A percentile compares a stretch with the other conserved stretches of the same genome.
phyloP scores from a whole-genome alignment of 139 green algal genomes.

The Zygnema circumcarinatum region DNA sequence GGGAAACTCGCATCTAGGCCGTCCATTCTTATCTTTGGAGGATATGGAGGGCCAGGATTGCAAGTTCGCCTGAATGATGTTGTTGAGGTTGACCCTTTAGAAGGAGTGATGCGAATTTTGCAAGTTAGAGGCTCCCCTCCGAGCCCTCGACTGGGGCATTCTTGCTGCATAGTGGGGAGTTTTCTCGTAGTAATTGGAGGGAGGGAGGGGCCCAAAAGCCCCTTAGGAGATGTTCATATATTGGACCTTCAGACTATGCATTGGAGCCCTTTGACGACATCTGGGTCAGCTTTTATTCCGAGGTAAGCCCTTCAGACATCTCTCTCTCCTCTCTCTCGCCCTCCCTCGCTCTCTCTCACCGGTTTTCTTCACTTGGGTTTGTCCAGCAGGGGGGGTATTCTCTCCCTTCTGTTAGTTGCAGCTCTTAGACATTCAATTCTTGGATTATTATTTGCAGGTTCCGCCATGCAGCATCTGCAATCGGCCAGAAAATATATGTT shows the following conservation, averaged over 20 bases:
- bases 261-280: conserved; percentile 5
- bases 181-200: conserved; percentile 40
- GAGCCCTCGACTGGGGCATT: background rate
- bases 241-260: conserved; percentile 20
- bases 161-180: conserved; percentile 9
- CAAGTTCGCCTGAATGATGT: background rate
- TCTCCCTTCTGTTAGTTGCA: no score
- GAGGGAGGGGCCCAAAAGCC: conserved; percentile 18
- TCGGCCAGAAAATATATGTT: conserved; percentile 14
- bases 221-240: conserved; percentile 24
- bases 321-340: no score
- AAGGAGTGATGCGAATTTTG: background rate
- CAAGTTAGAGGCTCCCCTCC: background rate
- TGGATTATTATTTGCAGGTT: no score
- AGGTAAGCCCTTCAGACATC: no score
- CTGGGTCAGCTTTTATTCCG: no score
- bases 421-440: no score
- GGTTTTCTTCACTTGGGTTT: no score
- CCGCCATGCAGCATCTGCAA: conserved; percentile 31
- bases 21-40: conserved; percentile 36
- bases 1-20: background rate
- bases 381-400: no score
- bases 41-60: conserved; percentile 14
- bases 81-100: conserved; percentile 15
- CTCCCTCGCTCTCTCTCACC: no score